These are phyloP conservation scores for Heliosperma pusillum DNA, from an alignment of 148 eudicot species.

Conservation along the genomic window DNA sequence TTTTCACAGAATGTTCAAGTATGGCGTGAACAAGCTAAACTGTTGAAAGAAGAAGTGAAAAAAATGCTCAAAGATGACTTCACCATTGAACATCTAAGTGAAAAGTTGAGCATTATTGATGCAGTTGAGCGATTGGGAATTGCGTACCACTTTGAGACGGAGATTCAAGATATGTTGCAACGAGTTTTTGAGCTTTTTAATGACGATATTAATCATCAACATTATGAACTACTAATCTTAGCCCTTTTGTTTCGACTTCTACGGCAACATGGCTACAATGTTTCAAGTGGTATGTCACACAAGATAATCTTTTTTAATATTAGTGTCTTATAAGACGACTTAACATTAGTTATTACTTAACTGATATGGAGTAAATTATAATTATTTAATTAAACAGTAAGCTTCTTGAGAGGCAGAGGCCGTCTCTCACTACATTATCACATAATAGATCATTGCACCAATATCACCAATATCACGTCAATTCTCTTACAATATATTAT, in stretches of 20 bases:
- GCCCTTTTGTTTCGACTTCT: conserved; percentile 43
- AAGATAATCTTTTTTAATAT: no score
- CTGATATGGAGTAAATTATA: no score
- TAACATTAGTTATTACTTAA: no score
- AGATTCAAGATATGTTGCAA: conserved; percentile 26
- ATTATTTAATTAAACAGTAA: no score
- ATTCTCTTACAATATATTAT: no score
- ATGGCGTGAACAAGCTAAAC: conserved; percentile 3
- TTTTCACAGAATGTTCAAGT: background rate
- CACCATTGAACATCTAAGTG: background rate
- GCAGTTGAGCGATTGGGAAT: conserved; percentile 39
- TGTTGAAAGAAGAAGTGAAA: background rate
- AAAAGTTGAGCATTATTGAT: conserved; percentile 24
- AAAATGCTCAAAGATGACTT: background rate
- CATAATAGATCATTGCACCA: no score
- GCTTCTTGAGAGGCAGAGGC: no score
- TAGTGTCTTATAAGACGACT: no score
- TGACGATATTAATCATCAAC: background rate
- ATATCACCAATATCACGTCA: no score
- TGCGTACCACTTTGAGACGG: conserved; percentile 37
- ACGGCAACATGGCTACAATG: conserved; percentile 33
- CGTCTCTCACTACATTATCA: no score
- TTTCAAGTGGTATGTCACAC: conserved; percentile 23
- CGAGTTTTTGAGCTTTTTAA: conserved; percentile 9
- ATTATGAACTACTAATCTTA: conserved; percentile 22